phyloP scores from a whole-genome alignment of 2,329 filamentous ascomycete species.

The Trichoderma sp. region DNA sequence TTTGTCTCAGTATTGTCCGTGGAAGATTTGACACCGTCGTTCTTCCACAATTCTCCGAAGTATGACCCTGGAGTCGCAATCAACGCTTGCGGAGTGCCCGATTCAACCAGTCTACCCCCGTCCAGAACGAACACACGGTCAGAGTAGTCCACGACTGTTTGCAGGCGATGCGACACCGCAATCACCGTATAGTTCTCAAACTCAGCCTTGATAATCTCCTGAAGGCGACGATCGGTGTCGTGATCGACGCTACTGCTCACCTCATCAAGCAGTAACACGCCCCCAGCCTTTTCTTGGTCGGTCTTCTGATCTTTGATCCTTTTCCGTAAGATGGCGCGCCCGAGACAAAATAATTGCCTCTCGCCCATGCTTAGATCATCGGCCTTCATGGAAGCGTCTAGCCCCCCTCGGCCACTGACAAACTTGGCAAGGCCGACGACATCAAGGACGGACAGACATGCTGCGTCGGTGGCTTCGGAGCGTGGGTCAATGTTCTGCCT shows the following conservation, averaged over 20 bases:
- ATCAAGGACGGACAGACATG: slow-evolving; percentile 22
- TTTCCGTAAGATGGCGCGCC: slow-evolving; percentile 54
- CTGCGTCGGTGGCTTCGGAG: neutral
- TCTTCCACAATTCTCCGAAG: neutral
- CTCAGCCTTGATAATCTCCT: slow-evolving; percentile 37
- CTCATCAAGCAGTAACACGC: slow-evolving; percentile 41
- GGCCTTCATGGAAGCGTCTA: slow-evolving; percentile 21
- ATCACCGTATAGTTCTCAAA: slow-evolving; percentile 50
- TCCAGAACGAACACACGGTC: slow-evolving; percentile 50
- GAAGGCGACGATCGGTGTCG: slow-evolving; percentile 40
- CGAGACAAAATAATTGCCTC: slow-evolving; percentile 60
- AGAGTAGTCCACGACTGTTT: slow-evolving; percentile 47
- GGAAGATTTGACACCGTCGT: neutral
- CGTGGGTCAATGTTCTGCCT: neutral
- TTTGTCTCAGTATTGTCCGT: neutral
- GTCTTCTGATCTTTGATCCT: neutral
- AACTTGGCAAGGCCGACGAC: too few species aligned
- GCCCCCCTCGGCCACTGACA: too few species aligned
- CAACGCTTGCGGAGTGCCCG: slow-evolving; percentile 20
- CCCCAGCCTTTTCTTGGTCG: neutral
- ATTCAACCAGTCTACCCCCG: slow-evolving; percentile 42
- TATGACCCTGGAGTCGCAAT: neutral
- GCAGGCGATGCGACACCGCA: slow-evolving; percentile 42
- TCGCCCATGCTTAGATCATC: slow-evolving; percentile 54
- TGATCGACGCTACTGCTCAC: slow-evolving; percentile 39